Evolutionary conservation across 805 yeast species (phyloP).

Genomic region (Candida endomychidarum): DNA sequence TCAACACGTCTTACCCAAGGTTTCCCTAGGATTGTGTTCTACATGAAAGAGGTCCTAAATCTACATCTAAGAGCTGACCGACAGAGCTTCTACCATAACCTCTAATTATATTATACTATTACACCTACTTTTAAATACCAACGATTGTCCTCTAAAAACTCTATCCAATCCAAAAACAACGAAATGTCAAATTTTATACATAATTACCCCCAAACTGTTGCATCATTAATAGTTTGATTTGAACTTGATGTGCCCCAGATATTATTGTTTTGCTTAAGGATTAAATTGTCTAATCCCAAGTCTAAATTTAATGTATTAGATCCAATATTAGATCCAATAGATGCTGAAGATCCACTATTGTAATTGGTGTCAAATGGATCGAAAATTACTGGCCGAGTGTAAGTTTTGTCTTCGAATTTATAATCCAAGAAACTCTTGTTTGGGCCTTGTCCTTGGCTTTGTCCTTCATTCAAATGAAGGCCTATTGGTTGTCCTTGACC

Average conservation of each 20-base stretch:
- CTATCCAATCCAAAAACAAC: slow-evolving; percentile 8
- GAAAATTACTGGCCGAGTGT: slow-evolving; percentile 7
- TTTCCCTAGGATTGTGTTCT: no score
- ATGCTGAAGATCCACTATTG: neutral
- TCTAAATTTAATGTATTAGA: slow-evolving; percentile 5
- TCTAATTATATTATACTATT: slow-evolving; percentile 2
- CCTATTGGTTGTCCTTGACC: neutral
- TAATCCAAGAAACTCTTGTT: neutral
- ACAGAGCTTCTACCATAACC: no score
- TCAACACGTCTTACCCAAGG: no score
- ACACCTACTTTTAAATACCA: slow-evolving; percentile 7
- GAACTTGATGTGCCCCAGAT: slow-evolving; percentile 11
- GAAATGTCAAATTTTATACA: neutral
- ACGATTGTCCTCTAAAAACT: slow-evolving; percentile 6
- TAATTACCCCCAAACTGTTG: slow-evolving; percentile 12
- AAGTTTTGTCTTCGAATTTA: slow-evolving; percentile 1
- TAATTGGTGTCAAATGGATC: slow-evolving; percentile 9
- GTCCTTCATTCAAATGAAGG: no score
- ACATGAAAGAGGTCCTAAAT: no score
- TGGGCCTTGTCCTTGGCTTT: neutral
- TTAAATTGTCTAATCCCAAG: slow-evolving; percentile 2
- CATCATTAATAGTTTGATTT: slow-evolving; percentile 6
- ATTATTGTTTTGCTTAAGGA: slow-evolving; percentile 7
- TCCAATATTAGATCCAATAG: neutral
- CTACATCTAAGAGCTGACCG: no score